These are phyloP conservation scores for Erigeron philadelphicus DNA, from an alignment of 140 eudicot species.

Conservation along the genomic window DNA sequence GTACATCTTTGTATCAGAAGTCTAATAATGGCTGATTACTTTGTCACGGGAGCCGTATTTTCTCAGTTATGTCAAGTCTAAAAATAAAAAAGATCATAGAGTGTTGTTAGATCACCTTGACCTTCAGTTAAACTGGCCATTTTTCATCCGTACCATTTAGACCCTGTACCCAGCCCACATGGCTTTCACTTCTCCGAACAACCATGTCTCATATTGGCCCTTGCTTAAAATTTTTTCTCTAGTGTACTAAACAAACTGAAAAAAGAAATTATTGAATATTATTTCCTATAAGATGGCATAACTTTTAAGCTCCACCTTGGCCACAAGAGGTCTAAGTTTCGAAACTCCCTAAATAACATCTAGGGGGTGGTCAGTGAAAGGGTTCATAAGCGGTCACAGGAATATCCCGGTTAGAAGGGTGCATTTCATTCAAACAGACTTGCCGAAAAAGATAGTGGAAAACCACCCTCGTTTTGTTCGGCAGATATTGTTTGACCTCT, in stretches of 20 bases:
- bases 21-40: not conserved
- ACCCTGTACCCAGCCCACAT: not conserved
- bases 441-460: no score
- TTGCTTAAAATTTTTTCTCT: not conserved
- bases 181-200: not conserved
- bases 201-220: not conserved
- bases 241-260: no score
- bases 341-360: no score
- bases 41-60: not conserved
- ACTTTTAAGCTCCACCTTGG: not conserved
- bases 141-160: not conserved
- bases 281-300: not conserved
- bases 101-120: no score
- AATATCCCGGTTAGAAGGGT: no score
- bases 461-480: not conserved
- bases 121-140: not conserved
- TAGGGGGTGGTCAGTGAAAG: no score
- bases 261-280: not conserved
- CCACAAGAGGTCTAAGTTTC: no score
- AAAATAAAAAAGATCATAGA: no score
- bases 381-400: no score
- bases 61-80: no score
- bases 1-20: constrained; percentile 24
- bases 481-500: not conserved
- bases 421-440: no score